Percentiles rank a stretch among this genome's conserved stretches.
Evolutionary conservation across 345 rosid species (phyloP).

Genomic region (Anacardium occidentale): DNA sequence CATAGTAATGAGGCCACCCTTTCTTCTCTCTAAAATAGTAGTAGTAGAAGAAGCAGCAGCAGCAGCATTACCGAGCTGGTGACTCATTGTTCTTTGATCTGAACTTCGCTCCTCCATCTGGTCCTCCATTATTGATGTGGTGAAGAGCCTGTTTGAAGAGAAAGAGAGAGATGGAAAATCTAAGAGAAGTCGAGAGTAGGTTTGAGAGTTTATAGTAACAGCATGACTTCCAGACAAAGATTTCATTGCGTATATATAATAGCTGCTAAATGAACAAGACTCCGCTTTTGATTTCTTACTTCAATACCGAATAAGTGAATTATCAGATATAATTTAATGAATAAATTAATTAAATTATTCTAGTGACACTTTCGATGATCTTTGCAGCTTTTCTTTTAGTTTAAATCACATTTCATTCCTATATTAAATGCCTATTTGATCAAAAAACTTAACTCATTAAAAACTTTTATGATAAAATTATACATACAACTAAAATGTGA

Average conservation of each 20-base stretch:
- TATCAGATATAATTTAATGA: neutral
- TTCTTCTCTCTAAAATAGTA: constrained; percentile 20
- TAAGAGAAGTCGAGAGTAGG: constrained; percentile 10
- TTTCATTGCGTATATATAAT: constrained; percentile 22
- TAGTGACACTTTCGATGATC: constrained; percentile 33
- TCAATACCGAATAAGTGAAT: neutral
- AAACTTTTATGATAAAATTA: no score
- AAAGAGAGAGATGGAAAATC: constrained; percentile 21
- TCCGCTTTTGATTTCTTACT: neutral
- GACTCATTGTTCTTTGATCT: constrained; percentile 26
- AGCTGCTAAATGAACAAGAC: constrained; percentile 10
- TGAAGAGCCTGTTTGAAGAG: no score
- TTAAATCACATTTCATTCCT: constrained; percentile 15
- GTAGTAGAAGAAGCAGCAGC: neutral
- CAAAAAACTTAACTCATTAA: no score
- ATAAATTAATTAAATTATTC: constrained; percentile 17
- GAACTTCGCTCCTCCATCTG: constrained; percentile 32
- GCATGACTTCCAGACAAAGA: constrained; percentile 24
- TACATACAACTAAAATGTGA: no score
- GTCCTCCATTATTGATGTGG: no score
- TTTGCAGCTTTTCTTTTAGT: constrained; percentile 24
- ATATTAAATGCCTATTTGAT: no score
- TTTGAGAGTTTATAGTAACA: constrained; percentile 20
- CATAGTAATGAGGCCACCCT: constrained; percentile 73
- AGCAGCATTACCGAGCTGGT: constrained; percentile 11